Evolutionary conservation across 225 moss, liverwort and hornwort species (phyloP).

Genomic region (Sphagnum tenellum): DNA sequence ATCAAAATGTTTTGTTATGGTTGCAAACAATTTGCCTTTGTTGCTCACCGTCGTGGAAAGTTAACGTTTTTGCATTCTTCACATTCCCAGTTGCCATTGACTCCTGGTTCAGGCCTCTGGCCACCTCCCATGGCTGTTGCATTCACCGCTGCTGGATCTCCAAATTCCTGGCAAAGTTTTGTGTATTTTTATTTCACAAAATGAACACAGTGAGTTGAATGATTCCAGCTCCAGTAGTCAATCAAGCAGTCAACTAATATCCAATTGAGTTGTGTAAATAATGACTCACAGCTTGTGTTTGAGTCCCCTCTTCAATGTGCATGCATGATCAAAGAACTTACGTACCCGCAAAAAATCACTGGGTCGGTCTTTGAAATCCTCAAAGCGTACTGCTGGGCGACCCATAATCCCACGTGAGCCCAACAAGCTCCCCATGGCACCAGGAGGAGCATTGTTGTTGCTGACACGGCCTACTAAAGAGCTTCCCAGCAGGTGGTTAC

Average conservation of each 20-base stretch:
- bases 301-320: too few relatives aligned
- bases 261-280: too few relatives aligned
- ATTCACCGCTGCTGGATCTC: slow-evolving; percentile 98
- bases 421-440: slow-evolving; percentile 45
- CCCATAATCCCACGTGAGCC: slow-evolving; percentile 56
- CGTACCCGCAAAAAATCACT: slow-evolving; percentile 94
- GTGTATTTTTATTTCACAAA: too few relatives aligned
- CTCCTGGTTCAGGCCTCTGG: slow-evolving; percentile 91
- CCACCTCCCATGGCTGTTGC: slow-evolving; percentile 99
- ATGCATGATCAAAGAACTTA: not conserved
- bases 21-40: too few relatives aligned
- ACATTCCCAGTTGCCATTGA: slow-evolving; percentile 98
- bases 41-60: slow-evolving; percentile 84
- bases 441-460: slow-evolving; percentile 12
- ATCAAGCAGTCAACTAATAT: too few relatives aligned
- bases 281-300: too few relatives aligned
- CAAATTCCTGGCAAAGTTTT: slow-evolving; percentile 72
- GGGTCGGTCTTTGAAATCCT: slow-evolving; percentile 97
- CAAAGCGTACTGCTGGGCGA: slow-evolving; percentile 70
- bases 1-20: too few relatives aligned
- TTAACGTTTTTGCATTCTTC: slow-evolving; percentile 99
- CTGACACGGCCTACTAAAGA: slow-evolving; percentile 24
- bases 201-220: too few relatives aligned
- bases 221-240: too few relatives aligned
- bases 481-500: slow-evolving; percentile 48